Base-by-base conservation (phyloP, 2,329 filamentous ascomycete genomes). In the Fusarium poae region DNA sequence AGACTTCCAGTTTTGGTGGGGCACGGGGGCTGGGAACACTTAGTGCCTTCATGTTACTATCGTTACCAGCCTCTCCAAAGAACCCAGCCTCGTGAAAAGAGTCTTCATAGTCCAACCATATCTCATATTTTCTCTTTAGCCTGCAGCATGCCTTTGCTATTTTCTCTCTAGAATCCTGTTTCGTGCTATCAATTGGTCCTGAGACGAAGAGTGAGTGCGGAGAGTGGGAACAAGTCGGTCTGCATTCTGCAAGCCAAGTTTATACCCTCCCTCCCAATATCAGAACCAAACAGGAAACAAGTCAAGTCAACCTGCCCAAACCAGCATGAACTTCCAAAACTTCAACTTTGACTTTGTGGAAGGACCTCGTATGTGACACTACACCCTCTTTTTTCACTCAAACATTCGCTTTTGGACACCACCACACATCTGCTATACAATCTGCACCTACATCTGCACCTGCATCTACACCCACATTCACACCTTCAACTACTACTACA, bases 301-400 rank as follows among this genome's bases (percentile, higher is more conserved):
- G 16, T 44, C 42, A 30, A 20, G 25, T 27, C 48, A 20, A 29
- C 25, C 48, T 39, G 21, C 21, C 21, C 40, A 51, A 51, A 39
- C 34, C 48, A 51, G 48, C 23, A 82, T 82, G 81, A 81, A 78
- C 72, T 77, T 76, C 68, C 78, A 78, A 72, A 77, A 76, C 67
- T 62, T 74, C 60, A 74, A 77, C 73, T 77, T 77, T 66, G 75
- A 80, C 64, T 71, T 77, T 75, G 75, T 78, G 70, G 79, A 81
- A 75, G 74, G 72, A 68, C 68, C 74, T 69, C 76, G 79, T 80
- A 80, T 72, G 78, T 79, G 51, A 57, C 67, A 62, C 49, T 48
- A 45, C 58, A 66, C 52, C 52, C 45, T 65, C 46, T 56, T 51
- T 49, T 48, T 42, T 25, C 27, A 6, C 44, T 23, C 44, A 27